These are phyloP conservation scores for Fusarium vanettenii DNA, from an alignment of 2,329 filamentous ascomycete species.

Conservation along the genomic window DNA sequence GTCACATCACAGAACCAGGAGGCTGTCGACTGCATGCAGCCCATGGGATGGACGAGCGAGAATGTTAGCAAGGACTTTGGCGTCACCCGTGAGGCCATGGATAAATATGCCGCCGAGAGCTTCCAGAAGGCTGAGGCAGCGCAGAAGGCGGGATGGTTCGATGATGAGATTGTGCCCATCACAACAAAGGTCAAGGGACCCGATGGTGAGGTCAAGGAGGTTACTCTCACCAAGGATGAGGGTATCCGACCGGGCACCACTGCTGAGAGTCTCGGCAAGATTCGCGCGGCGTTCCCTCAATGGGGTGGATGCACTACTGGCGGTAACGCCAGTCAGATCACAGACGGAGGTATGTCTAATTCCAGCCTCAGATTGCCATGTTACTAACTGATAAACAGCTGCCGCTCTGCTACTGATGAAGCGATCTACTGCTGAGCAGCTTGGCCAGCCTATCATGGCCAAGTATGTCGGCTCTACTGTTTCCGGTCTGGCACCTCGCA, in stretches of 20 bases:
- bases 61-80: conserved; percentile 94
- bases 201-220: conserved; percentile 80
- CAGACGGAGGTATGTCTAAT: conserved; percentile 78
- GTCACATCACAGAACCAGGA: conserved; percentile 80
- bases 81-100: conserved; percentile 82
- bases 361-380: background rate
- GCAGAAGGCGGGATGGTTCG: conserved; percentile 91
- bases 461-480: conserved; percentile 96
- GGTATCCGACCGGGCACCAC: conserved; percentile 93
- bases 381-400: conserved; percentile 58
- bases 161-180: conserved; percentile 94
- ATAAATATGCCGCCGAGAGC: conserved; percentile 86
- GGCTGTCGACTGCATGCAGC: conserved; percentile 86
- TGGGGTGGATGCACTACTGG: conserved; percentile 89
- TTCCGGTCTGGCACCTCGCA: conserved; percentile 87
- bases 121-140: conserved; percentile 89
- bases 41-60: conserved; percentile 98
- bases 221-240: conserved; percentile 88
- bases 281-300: conserved; percentile 89
- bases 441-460: conserved; percentile 90
- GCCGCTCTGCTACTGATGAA: conserved; percentile 94
- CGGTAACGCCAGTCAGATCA: conserved; percentile 94
- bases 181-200: conserved; percentile 83
- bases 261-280: conserved; percentile 82
- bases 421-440: conserved; percentile 85